A percentile compares a stretch with the other conserved stretches of the same genome.
These are phyloP conservation scores for Colletotrichum graminicola DNA, from an alignment of 2,329 filamentous ascomycete genomes.

Conservation along the genomic window DNA sequence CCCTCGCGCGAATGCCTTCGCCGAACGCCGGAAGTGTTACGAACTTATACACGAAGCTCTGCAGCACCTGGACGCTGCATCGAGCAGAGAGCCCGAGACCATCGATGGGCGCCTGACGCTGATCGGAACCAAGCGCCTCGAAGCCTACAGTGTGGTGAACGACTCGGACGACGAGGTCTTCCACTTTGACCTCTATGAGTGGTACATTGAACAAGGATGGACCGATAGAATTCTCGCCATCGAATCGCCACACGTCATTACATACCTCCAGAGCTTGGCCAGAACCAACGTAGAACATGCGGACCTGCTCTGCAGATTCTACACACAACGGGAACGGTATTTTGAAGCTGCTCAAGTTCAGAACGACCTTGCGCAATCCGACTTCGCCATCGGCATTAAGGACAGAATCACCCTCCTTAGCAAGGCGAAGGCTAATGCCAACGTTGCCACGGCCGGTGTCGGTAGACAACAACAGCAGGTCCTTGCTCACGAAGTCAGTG, in stretches of 20 bases:
- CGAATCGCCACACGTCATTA: constrained; percentile 86
- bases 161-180: constrained; percentile 92
- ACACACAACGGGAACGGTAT: constrained; percentile 85
- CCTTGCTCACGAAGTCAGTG: constrained; percentile 85
- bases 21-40: constrained; percentile 83
- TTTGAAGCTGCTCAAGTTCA: constrained; percentile 92
- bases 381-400: constrained; percentile 83
- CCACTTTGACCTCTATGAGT: constrained; percentile 96
- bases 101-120: constrained; percentile 84
- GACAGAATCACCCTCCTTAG: constrained; percentile 91
- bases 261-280: constrained; percentile 85
- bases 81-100: constrained; percentile 75
- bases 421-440: constrained; percentile 91
- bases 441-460: constrained; percentile 81
- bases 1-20: constrained; percentile 74
- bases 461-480: constrained; percentile 86
- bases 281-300: constrained; percentile 80
- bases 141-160: constrained; percentile 93
- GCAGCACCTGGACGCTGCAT: constrained; percentile 78
- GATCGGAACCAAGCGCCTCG: constrained; percentile 81
- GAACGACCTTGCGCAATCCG: constrained; percentile 83
- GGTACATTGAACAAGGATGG: constrained; percentile 91
- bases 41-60: constrained; percentile 88
- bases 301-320: constrained; percentile 93
- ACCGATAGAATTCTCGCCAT: constrained; percentile 87